These are phyloP conservation scores for Pseudoscleropodium purum DNA, from an alignment of 225 moss, liverwort and hornwort species.

Conservation along the genomic window DNA sequence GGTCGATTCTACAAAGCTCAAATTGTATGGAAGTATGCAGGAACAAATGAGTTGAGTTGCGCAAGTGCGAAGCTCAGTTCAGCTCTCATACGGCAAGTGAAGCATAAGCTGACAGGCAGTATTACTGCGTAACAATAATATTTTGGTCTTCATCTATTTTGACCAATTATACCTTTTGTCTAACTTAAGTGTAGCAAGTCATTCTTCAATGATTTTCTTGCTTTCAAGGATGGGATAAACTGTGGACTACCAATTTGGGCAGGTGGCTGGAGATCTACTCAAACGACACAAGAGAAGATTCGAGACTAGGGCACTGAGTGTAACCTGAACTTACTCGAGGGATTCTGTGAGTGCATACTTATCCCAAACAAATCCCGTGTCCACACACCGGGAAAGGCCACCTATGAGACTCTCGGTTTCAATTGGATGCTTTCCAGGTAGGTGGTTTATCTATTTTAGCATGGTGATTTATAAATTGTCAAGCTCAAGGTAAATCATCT, in stretches of 20 bases:
- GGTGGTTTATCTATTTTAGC: background rate
- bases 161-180: background rate
- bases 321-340: conserved; percentile 66
- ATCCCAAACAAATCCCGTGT: conserved; percentile 65
- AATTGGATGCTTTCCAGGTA: conserved; percentile 75
- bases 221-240: background rate
- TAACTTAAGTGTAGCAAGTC: background rate
- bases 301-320: conserved; percentile 39
- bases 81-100: background rate
- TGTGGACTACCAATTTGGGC: background rate
- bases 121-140: background rate
- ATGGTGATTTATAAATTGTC: background rate
- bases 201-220: background rate
- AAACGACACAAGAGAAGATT: conserved; percentile 71
- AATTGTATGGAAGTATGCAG: background rate
- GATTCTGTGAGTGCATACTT: conserved; percentile 63
- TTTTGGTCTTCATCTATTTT: background rate
- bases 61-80: background rate
- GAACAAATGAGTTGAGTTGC: background rate
- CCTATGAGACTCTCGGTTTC: conserved; percentile 58
- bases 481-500: background rate
- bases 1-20: background rate
- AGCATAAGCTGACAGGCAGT: background rate
- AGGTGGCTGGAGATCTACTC: conserved; percentile 65
- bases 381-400: conserved; percentile 61